Evolutionary conservation across 495 filamentous ascomycete species (phyloP), one percentile per base, ranked within the genome.

Genomic region (Hypoxylon perforatum): DNA sequence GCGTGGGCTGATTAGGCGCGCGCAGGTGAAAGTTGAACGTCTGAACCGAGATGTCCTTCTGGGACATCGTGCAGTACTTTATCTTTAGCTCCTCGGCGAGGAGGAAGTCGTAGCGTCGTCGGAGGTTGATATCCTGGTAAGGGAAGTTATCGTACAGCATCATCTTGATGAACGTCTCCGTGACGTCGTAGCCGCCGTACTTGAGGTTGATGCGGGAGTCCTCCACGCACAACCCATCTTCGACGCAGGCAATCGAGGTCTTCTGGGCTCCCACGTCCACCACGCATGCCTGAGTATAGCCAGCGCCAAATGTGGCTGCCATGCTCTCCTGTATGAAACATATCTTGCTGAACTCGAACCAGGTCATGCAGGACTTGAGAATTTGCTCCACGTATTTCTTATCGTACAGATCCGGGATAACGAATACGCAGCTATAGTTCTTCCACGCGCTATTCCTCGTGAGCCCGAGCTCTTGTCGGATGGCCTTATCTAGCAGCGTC

Each of bases 231-330:
- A 99, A 91, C 11, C 95, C 95, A 74, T 99, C 95, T 71, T 99
- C 95, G 23, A 98, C 96, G 71, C 95, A 99, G 69, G 93, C 93
- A 36, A 99, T 92, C 1, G 96, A 97, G 3, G 95, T 98, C 82
- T 99, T 99, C 78, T 98, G 93, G 2, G 95, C 96, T 15, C 95
- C 95, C 41, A 98, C 90, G 74, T 99, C 95, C 4, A 99, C 94
- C 57, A 99, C 92, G 72, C 96, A 98, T 15, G 92, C 91, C 41
- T 87, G 91, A 4, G 92, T 93, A 69, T 93, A 97, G 1, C 96
- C 95, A 11, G 94, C 96, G n/a, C 95, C 95, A 73, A 96, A 99
- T 0, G 92, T 93, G 15, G 94, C 96, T 3, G 93, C 93, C 61
- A 97, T 82, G 59, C 92, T 96, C 78, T 99, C 95, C 66, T 99